phyloP scores from a whole-genome alignment of 306 rosid genomes.

The Aeschynomene evenia region DNA sequence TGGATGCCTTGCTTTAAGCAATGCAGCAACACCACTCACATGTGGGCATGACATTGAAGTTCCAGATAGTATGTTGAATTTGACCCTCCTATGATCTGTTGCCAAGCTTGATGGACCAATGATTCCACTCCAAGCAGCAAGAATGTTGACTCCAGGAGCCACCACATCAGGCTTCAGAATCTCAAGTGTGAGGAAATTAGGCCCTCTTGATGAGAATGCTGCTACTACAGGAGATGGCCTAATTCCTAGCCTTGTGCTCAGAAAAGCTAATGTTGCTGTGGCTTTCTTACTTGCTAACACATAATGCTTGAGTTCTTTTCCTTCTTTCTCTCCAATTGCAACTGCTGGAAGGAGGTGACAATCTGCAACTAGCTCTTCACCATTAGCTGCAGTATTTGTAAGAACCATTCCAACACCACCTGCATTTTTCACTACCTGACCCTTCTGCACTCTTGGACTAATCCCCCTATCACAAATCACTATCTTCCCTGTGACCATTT shows the following conservation, averaged over 20 bases:
- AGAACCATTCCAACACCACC: constrained; percentile 92
- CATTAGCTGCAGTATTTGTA: constrained; percentile 74
- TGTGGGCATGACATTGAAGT: constrained; percentile 99
- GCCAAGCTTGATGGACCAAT: constrained; percentile 77
- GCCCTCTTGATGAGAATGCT: constrained; percentile 95
- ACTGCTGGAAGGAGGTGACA: constrained; percentile 83
- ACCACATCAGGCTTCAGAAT: constrained; percentile 87
- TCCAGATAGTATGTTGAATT: constrained; percentile 86
- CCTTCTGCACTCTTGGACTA: constrained; percentile 89
- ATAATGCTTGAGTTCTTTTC: constrained; percentile 59
- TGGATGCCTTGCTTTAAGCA: constrained; percentile 72
- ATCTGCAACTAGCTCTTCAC: constrained; percentile 90
- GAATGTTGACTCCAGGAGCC: constrained; percentile 96
- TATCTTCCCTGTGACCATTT: constrained; percentile 61
- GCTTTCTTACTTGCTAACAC: constrained; percentile 49
- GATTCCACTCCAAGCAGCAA: constrained; percentile 91
- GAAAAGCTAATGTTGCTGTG: constrained; percentile 59
- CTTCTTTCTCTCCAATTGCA: constrained; percentile 83
- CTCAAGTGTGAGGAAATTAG: constrained; percentile 71
- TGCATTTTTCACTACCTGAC: constrained; percentile 82
- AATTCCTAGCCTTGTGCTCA: constrained; percentile 68
- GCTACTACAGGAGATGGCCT: constrained; percentile 95
- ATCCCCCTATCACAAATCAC: constrained; percentile 94
- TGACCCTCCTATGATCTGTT: constrained; percentile 63
- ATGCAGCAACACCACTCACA: constrained; percentile 90